Base-by-base conservation (phyloP, 1,284 basidiomycete genomes). In the Vanrija humicola region DNA sequence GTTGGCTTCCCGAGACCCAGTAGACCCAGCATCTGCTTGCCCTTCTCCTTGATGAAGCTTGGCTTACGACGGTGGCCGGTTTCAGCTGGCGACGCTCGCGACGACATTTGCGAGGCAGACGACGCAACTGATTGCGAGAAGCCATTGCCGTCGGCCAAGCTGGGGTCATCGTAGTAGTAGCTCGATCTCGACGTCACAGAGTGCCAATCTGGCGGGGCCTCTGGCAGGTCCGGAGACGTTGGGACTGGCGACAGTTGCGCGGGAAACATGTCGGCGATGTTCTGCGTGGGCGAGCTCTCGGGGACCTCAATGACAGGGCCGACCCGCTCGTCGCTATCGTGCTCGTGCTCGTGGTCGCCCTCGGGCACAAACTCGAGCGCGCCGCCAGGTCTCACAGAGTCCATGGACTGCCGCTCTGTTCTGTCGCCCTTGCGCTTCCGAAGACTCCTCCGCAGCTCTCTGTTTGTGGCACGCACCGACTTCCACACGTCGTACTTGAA, bases 401-500 rank as follows among this genome's bases (percentile, higher is more conserved):
- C 34, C 34, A n/a, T 29, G 21, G 40, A 51, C 15, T 21, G 28
- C 26, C 28, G 34, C 18, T 23, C 38, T 5, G 40, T 34, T 5
- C 34, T 5, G 12, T 34, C 40, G 40, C 34, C 34, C 34, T 34
- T 34, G 34, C 68, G 63, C 8, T 43, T 26, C 19, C 65, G 64
- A 16, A 69, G 43, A 29, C 60, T 69, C 25, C 68, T 55, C 15
- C 68, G 61, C 16, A 66, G 52, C 25, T 72, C 65, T 18, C 67
- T 57, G 48, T 75, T 69, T 39, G 71, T 74, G 46, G 74, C 62
- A 61, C 77, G 77, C 46, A 79, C 64, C 23, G 76, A 76, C 57
- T 78, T 77, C 70, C 77, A 74, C 46, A 70, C 69, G 55, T 79
- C 78, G 50, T 78, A 79, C 60, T 81, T 81, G 75, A 79, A 81